phyloP scores from a whole-genome alignment of 2,329 filamentous ascomycete genomes.

The Monosporascus sp. region DNA sequence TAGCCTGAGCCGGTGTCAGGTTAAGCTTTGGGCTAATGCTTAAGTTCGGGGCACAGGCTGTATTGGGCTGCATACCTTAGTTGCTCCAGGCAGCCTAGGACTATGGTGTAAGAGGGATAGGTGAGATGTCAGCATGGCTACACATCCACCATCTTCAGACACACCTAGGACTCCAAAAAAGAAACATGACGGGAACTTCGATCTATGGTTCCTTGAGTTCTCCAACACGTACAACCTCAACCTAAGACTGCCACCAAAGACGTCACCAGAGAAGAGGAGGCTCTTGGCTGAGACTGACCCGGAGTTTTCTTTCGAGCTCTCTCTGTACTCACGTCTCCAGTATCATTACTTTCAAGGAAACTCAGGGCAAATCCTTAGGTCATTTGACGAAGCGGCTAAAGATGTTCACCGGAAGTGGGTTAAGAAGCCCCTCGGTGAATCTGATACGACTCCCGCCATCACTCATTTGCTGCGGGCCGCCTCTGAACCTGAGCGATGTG shows the following conservation, averaged over 20 bases:
- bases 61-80: no score
- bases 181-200: slow-evolving; percentile 11
- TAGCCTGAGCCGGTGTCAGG: no score
- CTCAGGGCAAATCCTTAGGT: slow-evolving; percentile 7
- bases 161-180: slow-evolving; percentile 8
- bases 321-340: slow-evolving; percentile 18
- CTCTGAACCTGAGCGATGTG: slow-evolving; percentile 19
- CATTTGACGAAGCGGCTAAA: slow-evolving; percentile 17
- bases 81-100: no score
- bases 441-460: slow-evolving; percentile 14
- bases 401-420: slow-evolving; percentile 24
- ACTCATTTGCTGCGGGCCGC: slow-evolving; percentile 17
- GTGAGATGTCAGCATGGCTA: neutral
- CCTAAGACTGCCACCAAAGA: slow-evolving; percentile 13
- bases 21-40: no score
- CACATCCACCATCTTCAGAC: neutral
- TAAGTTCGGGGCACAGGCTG: no score
- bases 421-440: slow-evolving; percentile 17
- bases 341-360: slow-evolving; percentile 17
- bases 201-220: slow-evolving; percentile 25
- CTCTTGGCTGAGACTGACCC: slow-evolving; percentile 6
- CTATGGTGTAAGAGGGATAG: neutral
- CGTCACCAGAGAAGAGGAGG: slow-evolving; percentile 13
- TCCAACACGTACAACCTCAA: slow-evolving; percentile 24
- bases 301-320: slow-evolving; percentile 14